phyloP scores from a whole-genome alignment of 2,329 filamentous ascomycete species.

The Sporothrix dimorphospora region DNA sequence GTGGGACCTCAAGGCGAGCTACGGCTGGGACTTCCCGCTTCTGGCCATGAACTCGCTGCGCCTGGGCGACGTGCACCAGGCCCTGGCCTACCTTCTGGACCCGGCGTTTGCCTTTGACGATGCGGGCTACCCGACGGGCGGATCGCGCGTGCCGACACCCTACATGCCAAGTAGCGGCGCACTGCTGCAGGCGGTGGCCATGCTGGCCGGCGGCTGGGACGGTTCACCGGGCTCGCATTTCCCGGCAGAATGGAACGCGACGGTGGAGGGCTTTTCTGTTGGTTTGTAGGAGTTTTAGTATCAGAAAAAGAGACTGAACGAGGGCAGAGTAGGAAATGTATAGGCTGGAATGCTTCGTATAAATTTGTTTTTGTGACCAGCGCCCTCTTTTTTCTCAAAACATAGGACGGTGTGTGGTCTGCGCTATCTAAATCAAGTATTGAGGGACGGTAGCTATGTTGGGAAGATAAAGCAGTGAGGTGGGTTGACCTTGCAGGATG shows the following conservation, averaged over 20 bases:
- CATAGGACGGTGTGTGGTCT: conserved; percentile 20
- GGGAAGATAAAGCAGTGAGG: not conserved
- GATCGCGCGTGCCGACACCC: conserved; percentile 57
- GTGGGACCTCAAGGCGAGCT: conserved; percentile 47
- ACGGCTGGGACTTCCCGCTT: conserved; percentile 52
- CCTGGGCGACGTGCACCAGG: conserved; percentile 45
- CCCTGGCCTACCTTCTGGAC: conserved; percentile 51
- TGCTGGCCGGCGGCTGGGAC: conserved; percentile 63
- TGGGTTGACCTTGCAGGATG: not conserved
- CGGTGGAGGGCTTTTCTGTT: conserved; percentile 52
- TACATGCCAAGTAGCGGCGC: conserved; percentile 58
- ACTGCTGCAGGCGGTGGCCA: conserved; percentile 56
- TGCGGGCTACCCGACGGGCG: conserved; percentile 58
- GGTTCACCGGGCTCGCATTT: conserved; percentile 51
- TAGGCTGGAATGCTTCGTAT: not conserved
- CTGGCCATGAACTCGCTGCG: conserved; percentile 50
- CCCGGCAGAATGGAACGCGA: conserved; percentile 52
- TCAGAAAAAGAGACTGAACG: not conserved
- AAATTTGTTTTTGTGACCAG: conserved; percentile 17
- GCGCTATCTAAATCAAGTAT: conserved; percentile 22
- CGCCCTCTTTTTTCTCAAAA: conserved; percentile 22
- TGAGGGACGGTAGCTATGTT: not conserved
- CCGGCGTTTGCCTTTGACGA: conserved; percentile 58
- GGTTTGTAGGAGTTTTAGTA: conserved; percentile 39
- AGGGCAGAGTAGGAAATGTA: not conserved